Base-by-base conservation (phyloP, 768 basidiomycete species). In the Myochromella boudieri region DNA sequence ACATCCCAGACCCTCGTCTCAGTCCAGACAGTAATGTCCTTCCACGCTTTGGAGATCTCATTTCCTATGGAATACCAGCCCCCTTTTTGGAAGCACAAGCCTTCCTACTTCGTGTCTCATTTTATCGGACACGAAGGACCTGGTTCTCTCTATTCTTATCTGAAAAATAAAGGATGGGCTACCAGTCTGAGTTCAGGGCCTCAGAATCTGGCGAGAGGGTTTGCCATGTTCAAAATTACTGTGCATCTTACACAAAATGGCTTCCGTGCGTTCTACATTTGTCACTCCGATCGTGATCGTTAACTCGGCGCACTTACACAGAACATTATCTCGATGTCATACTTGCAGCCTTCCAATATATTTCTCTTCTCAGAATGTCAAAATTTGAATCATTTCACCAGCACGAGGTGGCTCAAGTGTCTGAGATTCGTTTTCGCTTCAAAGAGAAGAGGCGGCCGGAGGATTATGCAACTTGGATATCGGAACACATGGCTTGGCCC, bases 61-160 rank as follows among this genome's bases (percentile, higher is more conserved):
- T 93, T 92, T 67, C 81, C 88, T 49, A 64, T 95, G 59, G 78
- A 77, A 57, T 79, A 85, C 68, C 78, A 94, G 69, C 69, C 86
- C 46, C 78, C 77, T 46, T 65, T 82, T 58, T 81, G 91, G 90
- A 78, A 82, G 56, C 70, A 83, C 63, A 88, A 95, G 67, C 93
- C 95, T 3, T 80, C 74, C 4, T 64, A 78, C 44, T 87, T 91
- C 63, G 61, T 97, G 18, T 75, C 82, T 3, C 89, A 94, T 60
- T 84, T 95, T 59, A 67, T 93, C 25, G 94, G 94, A 0, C 92
- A 97, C 60, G 94, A 97, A 68, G 94, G 94, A 1, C 83, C 86
- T 27, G 95, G 95, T 1, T 97, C 95, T 1, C 68, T 98, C 24
- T 78, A 90, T 57, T 91, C 93, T 1, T 92, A 93, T 62, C 75